A percentile compares a stretch with the other conserved stretches of the same genome.
Evolutionary conservation across 2,329 filamentous ascomycete species (phyloP).

Genomic region (Cordyceps militaris): DNA sequence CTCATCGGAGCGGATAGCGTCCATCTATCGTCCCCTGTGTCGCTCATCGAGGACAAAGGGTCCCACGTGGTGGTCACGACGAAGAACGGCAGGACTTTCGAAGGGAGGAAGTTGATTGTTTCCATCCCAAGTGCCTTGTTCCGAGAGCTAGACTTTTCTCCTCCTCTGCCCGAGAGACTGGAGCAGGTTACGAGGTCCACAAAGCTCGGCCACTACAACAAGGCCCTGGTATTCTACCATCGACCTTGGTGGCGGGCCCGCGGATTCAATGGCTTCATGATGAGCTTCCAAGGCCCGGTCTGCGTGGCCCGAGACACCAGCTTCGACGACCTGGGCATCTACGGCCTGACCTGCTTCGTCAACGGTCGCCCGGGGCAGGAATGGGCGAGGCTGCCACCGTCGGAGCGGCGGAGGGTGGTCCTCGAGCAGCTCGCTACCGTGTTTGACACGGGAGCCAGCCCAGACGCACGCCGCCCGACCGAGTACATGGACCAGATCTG

Average conservation of each 20-base stretch:
- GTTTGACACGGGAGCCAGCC: too few species aligned
- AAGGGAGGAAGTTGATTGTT: too few species aligned
- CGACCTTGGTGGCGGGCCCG: conserved; percentile 30
- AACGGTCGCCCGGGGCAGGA: not conserved
- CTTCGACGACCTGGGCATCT: conserved; percentile 23
- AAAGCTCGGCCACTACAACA: conserved; percentile 38
- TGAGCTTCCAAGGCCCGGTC: conserved; percentile 34
- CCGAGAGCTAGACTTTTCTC: not conserved
- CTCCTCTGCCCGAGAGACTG: conserved; percentile 21
- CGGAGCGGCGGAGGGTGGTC: too few species aligned
- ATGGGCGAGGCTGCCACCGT: not conserved
- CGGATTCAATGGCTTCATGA: conserved; percentile 30
- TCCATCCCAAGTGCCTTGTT: too few species aligned
- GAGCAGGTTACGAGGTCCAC: conserved; percentile 28
- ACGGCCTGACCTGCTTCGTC: conserved; percentile 15
- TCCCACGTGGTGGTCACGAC: too few species aligned
- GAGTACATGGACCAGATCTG: too few species aligned
- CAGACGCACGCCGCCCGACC: too few species aligned
- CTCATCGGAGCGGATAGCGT: too few species aligned
- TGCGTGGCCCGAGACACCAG: conserved; percentile 34
- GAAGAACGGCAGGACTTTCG: too few species aligned
- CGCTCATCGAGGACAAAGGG: too few species aligned
- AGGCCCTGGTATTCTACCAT: conserved; percentile 28
- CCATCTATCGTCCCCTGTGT: too few species aligned
- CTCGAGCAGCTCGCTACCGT: too few species aligned